Base-by-base conservation (phyloP, 768 basidiomycete genomes). In the Lyophyllum semitale region DNA sequence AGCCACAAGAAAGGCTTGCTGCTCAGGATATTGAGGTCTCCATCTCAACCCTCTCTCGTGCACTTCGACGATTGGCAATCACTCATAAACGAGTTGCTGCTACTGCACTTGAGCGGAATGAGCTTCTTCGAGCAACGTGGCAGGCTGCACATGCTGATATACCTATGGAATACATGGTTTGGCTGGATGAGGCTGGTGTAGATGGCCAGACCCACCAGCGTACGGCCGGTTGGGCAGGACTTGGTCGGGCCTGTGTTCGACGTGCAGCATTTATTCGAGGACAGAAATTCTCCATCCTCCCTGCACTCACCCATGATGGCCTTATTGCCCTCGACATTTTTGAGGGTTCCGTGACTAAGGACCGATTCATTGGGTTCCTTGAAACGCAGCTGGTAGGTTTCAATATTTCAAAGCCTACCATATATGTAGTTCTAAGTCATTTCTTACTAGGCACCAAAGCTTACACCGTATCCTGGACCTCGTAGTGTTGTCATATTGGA, bases 401-500 rank as follows among this genome's bases (percentile, higher is more conserved):
- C 15, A 6, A 59, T 32, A 22, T 50, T n/a, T 45, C 49, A 22
- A 17, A 22, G 17, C n/a, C n/a, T n/a, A n/a, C n/a, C n/a, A n/a
- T n/a, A 22, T 22, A 29, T 42, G 23, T 8, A n/a, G n/a, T n/a
- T n/a, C n/a, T n/a, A n/a, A n/a, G n/a, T n/a, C 8, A 35, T 18
- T 22, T 42, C 12, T 3, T 4, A 42, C 15, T 15, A 52, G 51
- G 63, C 66, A 6, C 68, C 66, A 22, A 50, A 59, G 20, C 50
- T 71, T 23, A 72, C 63, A 18, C 75, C 74, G 18, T 78, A 66
- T 62, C 74, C 73, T 0, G 66, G 60, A 2, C 59, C 60, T 7
- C 51, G 58, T 9, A 77, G 76, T 58, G 65, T 76, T 5, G 62
- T 77, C 22, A 63, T 78, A 1, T 50, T 77, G 33, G 71, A 77